Base-by-base conservation (phyloP, 2,329 filamentous ascomycete species). In the Fusarium nematophilum region DNA sequence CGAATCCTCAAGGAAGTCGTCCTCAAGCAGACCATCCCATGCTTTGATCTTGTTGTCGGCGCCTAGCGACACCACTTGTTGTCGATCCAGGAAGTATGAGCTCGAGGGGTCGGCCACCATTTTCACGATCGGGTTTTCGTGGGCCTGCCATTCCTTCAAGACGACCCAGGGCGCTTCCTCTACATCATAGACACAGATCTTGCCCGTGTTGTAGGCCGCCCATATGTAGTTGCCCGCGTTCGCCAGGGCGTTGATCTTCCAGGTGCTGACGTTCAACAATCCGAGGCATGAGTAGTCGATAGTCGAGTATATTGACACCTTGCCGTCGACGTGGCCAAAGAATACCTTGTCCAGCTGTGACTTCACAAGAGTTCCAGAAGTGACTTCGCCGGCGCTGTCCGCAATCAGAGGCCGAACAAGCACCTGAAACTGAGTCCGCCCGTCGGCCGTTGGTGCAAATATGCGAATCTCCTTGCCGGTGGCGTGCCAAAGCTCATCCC, bases 151-250 rank as follows among this genome's bases (percentile, higher is more conserved):
- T 70, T 98, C 94, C 74, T 99, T 99, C 77, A 91, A 89, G 21
- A 96, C 87, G 15, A 84, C 83, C 95, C 95, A 99, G 0, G 94
- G 94, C n/a, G 85, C 87, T 25, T 86, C 84, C 9, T 81, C 85
- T 9, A 92, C 90, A 73, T 99, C 93, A 75, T 97, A 99, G 7
- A 98, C 90, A 69, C 92, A 95, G 26, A 97, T 87, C 83, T 90
- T 96, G 13, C 95, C 95, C 0, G 91, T 97, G 73, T 94, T 97
- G 78, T 93, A 98, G 3, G 90, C 94, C 23, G 93, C 92, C 95
- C 95, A 99, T 1, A 99, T 81, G 69, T 92, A 86, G 57, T 88
- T 85, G 5, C 93, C 93, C 3, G 93, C 90, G 8, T 92, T 91
- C 3, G 88, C 86, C 48, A 99, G 80, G 29, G 90, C 88, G 72